Base-by-base conservation (phyloP, 2,329 filamentous ascomycete genomes). In the Alternaria dauci region DNA sequence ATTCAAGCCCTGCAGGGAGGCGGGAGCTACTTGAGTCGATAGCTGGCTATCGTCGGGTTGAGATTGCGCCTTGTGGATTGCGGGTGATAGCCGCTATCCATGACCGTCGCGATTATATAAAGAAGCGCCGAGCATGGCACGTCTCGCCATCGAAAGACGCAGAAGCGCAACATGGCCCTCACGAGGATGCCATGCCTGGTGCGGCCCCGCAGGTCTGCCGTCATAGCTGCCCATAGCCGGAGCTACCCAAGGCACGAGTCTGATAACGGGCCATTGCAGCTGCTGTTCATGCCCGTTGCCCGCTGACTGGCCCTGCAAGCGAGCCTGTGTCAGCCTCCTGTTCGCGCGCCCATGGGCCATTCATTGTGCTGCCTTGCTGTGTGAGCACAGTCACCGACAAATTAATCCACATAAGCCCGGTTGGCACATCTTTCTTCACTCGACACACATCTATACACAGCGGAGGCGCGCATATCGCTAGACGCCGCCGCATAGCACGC, bases 21-120 rank as follows among this genome's bases (percentile, higher is more conserved):
- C 74, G 74, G 74, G 71, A 71, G 66, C 75, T 77, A 76, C 58
- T 50, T 63, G 66, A 68, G 61, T 65, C 61, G 59, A 68, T 61
- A 59, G 63, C 58, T 63, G 69, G 67, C 65, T 73, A 74, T 72
- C 73, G 65, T 71, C 65, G 68, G 67, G 60, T 48, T 58, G 65
- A 70, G 70, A 68, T 67, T 69, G 69, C 60, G 60, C 52, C 42
- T 36, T 47, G 60, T 56, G 58, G 61, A 59, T 53, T 50, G 67
- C 63, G 59, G 55, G 44, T 47, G 59, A 53, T 58, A 55, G 54
- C 64, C 28, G 59, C 36, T 20, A 41, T 52, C 47, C 52, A 62
- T 57, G 63, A 44, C 58, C 44, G 56, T 48, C 38, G 23, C 38
- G 50, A 56, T 48, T 63, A 63, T 63, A 61, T 63, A 63, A 53